Evolutionary conservation across 1,284 basidiomycete genomes (phyloP), one percentile per base, ranked within the genome.

Genomic region (Boletus smithii): DNA sequence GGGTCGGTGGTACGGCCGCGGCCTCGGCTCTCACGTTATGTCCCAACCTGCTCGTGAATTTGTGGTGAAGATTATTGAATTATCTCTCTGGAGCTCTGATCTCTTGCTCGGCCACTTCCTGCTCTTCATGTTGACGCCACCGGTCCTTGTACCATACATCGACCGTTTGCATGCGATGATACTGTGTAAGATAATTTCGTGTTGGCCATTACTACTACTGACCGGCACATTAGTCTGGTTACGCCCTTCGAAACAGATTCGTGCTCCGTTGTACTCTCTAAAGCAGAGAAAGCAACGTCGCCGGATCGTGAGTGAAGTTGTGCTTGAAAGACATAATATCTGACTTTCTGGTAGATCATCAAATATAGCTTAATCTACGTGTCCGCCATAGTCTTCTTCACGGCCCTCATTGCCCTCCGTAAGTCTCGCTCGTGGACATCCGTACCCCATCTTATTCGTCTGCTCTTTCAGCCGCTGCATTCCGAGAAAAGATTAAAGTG

Each of bases 1-100:
- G 33, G 93, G 94, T 62, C 83, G 90, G 57, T 97, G 93, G 93
- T 95, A 94, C 67, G 92, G 92, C 46, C 86, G 93, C 42, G 92
- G 91, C 4, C 77, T 97, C 27, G 94, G 94, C 33, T 63, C 81
- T 4, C 86, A 92, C 67, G 90, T 85, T 35, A 87, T 94, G 79
- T 92, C 90, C 16, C 94, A 91, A 66, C 88, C 88, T 13, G 84
- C 82, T 10, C 88, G 94, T 68, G 90, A 95, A 77, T 95, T 83
- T 60, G 69, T 91, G 53, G 89, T 91, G 69, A 92, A 92, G 77
- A 83, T 86, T 54, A 86, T 91, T 53, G 89, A 91, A 68, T 71
- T 90, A 61, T 85, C 83, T 27, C 69, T 91, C 6, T 91, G 88
- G 80, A 82, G 83, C 57, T 87, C 85, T 35, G 88, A 91, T 69